Conservation (phyloP, 306 rosid species). For the Inga laurina region DNA sequence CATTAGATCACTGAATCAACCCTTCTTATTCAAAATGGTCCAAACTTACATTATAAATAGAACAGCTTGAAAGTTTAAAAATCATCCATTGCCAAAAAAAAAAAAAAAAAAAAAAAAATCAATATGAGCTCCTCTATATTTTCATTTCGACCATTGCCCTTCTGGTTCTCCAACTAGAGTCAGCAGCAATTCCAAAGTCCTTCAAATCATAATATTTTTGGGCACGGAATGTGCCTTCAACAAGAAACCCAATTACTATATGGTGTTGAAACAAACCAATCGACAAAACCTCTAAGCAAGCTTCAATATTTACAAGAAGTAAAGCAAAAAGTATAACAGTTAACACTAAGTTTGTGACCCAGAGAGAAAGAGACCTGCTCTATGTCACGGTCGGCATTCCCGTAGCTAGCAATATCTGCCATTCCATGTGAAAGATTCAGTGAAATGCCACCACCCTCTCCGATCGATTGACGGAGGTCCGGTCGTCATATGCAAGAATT, state of each 20-base stretch:
- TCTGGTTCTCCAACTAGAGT: neutral
- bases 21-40: no score
- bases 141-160: neutral
- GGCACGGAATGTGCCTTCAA: neutral
- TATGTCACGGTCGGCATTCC: conserved; percentile 93
- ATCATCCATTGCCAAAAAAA: neutral
- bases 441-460: conserved; percentile 89
- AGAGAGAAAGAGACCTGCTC: conserved; percentile 55
- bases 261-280: neutral
- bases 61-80: no score
- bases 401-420: conserved; percentile 97
- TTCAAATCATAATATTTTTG: conserved; percentile 19
- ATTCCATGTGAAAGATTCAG: conserved; percentile 84
- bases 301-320: neutral
- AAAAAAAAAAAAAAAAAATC: neutral
- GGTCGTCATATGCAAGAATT: conserved; percentile 80
- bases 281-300: conserved; percentile 16
- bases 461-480: conserved; percentile 80
- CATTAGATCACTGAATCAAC: no score
- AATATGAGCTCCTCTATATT: neutral
- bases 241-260: neutral
- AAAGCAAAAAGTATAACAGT: conserved; percentile 9
- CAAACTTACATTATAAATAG: no score
- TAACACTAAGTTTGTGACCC: neutral
- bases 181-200: neutral